Evolutionary conservation across 352 stramenopile genomes (phyloP).

Genomic region (Globisporangium rhizosaccharum): DNA sequence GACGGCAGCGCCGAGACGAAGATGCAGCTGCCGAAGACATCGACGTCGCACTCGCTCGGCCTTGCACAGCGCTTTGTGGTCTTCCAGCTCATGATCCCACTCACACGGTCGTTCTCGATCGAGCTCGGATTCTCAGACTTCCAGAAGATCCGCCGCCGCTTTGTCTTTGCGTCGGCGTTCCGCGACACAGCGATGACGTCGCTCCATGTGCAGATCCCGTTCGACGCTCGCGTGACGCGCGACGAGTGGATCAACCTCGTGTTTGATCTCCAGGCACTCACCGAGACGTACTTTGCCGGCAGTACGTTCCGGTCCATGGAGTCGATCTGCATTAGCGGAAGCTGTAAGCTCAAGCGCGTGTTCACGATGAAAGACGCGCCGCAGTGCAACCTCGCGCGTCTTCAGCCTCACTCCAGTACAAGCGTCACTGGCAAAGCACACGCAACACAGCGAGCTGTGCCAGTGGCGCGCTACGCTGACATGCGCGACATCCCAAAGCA

Average conservation of each 20-base stretch:
- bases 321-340: constrained; percentile 64
- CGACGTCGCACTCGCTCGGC: constrained; percentile 29
- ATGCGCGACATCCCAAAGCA: constrained; percentile 60
- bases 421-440: neutral
- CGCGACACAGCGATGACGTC: constrained; percentile 49
- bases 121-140: constrained; percentile 80
- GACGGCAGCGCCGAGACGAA: constrained; percentile 71
- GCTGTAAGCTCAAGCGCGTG: constrained; percentile 69
- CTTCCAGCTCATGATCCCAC: constrained; percentile 57
- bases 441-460: neutral
- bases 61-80: constrained; percentile 75
- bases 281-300: constrained; percentile 45
- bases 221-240: constrained; percentile 35
- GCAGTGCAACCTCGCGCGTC: constrained; percentile 1
- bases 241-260: constrained; percentile 78
- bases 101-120: constrained; percentile 59
- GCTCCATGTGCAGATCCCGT: constrained; percentile 67
- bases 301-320: constrained; percentile 71
- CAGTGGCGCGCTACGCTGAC: constrained; percentile 18
- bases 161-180: constrained; percentile 78
- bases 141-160: constrained; percentile 60
- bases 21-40: constrained; percentile 75
- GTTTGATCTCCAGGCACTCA: constrained; percentile 65
- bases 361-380: constrained; percentile 87
- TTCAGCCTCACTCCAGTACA: neutral